Evolutionary conservation across 1,284 basidiomycete species (phyloP), one percentile per base, ranked within the genome.

Genomic region (Ganoderma lucidum): DNA sequence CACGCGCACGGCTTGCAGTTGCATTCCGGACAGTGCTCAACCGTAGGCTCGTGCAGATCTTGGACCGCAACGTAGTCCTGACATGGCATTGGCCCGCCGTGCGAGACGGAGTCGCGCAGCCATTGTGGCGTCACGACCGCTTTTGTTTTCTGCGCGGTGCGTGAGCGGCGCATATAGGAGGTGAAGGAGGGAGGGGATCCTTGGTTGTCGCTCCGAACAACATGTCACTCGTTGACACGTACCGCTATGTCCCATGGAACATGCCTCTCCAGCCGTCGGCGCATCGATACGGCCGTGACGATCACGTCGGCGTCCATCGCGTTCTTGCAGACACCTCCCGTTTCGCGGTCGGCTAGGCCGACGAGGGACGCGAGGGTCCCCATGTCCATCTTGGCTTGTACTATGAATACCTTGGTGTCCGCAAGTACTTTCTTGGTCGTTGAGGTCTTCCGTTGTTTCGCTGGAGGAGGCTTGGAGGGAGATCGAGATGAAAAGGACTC

Each of bases 111-210:
- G 69, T 90, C 84, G 37, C 78, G 82, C 15, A 94, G 83, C 93
- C 92, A 94, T 41, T 86, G 81, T 0, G 91, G 90, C 0, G 85
- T 89, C 14, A 94, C 90, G 28, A 93, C 84, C 0, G 85, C 81
- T 75, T 90, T 93, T 39, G 82, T 82, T 80, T 82, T 87, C 92
- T 93, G 73, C 8, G 5, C 30, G 8, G 19, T 0, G 17, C 0
- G 23, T 66, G 6, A 55, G 19, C 15, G 30, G 12, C 10, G 42
- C 45, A 19, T 17, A n/a, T 32, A 28, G 14, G 32, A 19, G 41
- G 4, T 17, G 48, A n/a, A 3, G 53, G 30, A 10, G 30, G 30
- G n/a, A n/a, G 30, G 53, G 30, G 1, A 14, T 35, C 14, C 15
- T 32, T 19, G 19, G 8, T 1, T 6, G n/a, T 37, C 19, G 19